phyloP scores from a whole-genome alignment of 805 yeast genomes.

The Scheffersomyces lignosus region DNA sequence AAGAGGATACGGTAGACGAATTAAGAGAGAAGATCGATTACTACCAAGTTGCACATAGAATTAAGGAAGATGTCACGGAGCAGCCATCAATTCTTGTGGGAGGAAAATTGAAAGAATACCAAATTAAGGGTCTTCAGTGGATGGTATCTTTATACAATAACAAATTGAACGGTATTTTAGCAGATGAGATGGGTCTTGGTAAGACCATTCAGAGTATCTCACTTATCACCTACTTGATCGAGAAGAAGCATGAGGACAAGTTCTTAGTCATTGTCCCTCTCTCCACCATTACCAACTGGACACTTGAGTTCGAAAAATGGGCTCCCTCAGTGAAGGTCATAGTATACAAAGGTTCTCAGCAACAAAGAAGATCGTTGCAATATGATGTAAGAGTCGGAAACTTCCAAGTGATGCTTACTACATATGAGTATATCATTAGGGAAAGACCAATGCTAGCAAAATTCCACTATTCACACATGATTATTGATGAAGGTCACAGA shows the following conservation, averaged over 20 bases:
- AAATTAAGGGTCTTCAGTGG: conserved; percentile 63
- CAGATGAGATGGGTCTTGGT: conserved; percentile 71
- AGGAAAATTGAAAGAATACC: conserved; percentile 79
- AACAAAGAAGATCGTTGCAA: conserved; percentile 65
- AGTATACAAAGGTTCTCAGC: conserved; percentile 77
- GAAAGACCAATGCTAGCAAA: conserved; percentile 71
- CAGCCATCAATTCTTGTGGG: conserved; percentile 76
- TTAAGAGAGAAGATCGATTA: conserved; percentile 70
- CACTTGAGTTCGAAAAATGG: conserved; percentile 83
- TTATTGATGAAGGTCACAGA: conserved; percentile 88
- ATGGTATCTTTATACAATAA: conserved; percentile 64
- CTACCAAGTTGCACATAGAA: conserved; percentile 77
- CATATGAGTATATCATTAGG: conserved; percentile 78
- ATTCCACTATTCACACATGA: conserved; percentile 81
- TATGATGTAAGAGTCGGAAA: conserved; percentile 64
- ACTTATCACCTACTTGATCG: conserved; percentile 67
- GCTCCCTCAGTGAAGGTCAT: conserved; percentile 75
- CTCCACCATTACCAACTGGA: conserved; percentile 85
- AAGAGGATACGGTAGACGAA: conserved; percentile 47
- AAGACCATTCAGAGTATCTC: conserved; percentile 78
- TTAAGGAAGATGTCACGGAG: conserved; percentile 61
- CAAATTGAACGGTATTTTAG: conserved; percentile 61
- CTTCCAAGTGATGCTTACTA: conserved; percentile 75
- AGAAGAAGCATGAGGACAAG: conserved; percentile 66
- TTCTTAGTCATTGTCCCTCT: conserved; percentile 80